Conservation (phyloP, 495 filamentous ascomycete species). For the Annulohypoxylon maeteangense region DNA sequence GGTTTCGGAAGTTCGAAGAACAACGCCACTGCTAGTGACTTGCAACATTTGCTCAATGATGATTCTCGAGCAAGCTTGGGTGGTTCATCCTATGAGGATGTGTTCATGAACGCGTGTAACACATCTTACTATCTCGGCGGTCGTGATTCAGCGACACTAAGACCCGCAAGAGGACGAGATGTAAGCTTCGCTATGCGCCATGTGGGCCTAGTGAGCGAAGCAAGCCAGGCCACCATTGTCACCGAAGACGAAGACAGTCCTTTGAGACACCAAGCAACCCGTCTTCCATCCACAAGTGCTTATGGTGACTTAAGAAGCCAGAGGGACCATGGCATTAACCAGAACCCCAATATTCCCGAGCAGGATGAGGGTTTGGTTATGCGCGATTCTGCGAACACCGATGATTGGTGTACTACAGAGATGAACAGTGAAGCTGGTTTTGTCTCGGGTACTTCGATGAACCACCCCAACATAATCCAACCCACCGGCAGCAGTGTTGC, state of each 20-base stretch:
- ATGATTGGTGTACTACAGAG: conserved; percentile 46
- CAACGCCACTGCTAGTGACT: background rate
- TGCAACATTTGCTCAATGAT: background rate
- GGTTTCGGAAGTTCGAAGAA: background rate
- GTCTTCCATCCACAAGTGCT: background rate
- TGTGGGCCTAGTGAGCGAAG: conserved; percentile 6
- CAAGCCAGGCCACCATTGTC: conserved; percentile 2
- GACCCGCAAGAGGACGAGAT: conserved; percentile 27
- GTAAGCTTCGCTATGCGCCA: conserved; percentile 38
- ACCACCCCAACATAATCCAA: background rate
- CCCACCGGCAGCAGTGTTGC: conserved; percentile 54
- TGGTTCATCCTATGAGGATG: too few relatives aligned
- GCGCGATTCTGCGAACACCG: conserved; percentile 20
- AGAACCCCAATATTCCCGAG: background rate
- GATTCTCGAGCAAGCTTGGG: background rate
- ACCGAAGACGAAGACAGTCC: conserved; percentile 16
- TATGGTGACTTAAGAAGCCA: background rate
- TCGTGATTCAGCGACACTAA: conserved; percentile 15
- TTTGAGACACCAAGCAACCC: background rate
- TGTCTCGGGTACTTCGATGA: background rate
- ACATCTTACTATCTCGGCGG: too few relatives aligned
- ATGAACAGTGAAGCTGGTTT: conserved; percentile 43
- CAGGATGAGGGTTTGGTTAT: background rate
- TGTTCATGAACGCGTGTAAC: too few relatives aligned
- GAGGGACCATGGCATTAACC: background rate